Conservation (phyloP, 129 eudicot species). For the Tagetes patula region DNA sequence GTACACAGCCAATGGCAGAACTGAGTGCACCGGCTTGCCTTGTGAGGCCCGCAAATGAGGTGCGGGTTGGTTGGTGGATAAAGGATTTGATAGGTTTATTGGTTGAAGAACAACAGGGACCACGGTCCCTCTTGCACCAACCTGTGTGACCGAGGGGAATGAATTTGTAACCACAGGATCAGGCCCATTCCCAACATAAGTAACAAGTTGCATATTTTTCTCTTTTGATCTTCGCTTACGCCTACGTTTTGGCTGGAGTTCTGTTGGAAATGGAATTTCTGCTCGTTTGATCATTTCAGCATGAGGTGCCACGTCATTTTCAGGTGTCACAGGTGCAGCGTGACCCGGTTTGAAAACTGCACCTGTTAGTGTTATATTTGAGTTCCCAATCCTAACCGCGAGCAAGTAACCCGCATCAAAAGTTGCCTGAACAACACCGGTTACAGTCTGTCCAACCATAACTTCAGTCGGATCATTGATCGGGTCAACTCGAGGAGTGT, state of each 20-base stretch:
- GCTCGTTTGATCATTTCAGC: slow-evolving; percentile 66
- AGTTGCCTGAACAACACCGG: slow-evolving; percentile 78
- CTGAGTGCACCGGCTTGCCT: slow-evolving; percentile 57
- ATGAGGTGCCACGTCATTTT: slow-evolving; percentile 84
- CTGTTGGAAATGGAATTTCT: slow-evolving; percentile 45
- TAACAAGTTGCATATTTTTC: slow-evolving; percentile 39
- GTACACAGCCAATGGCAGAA: slow-evolving; percentile 52
- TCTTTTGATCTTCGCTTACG: slow-evolving; percentile 43
- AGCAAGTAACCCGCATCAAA: slow-evolving; percentile 88
- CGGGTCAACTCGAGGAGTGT: slow-evolving; percentile 34
- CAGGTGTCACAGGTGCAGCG: slow-evolving; percentile 71
- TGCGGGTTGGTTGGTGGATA: slow-evolving; percentile 40
- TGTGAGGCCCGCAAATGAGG: slow-evolving; percentile 49
- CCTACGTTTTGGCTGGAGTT: slow-evolving; percentile 34
- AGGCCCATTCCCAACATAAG: slow-evolving; percentile 35
- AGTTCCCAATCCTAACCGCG: slow-evolving; percentile 75
- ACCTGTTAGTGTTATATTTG: slow-evolving; percentile 64
- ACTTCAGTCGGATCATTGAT: slow-evolving; percentile 39
- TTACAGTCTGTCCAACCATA: slow-evolving; percentile 70
- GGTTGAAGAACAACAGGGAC: slow-evolving; percentile 78
- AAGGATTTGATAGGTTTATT: slow-evolving; percentile 41
- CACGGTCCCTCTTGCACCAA: slow-evolving; percentile 60
- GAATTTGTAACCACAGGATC: slow-evolving; percentile 27
- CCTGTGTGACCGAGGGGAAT: slow-evolving; percentile 43
- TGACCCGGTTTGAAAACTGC: slow-evolving; percentile 93